Conservation (phyloP, 179 eudicot species). For the Camellia oleifera region DNA sequence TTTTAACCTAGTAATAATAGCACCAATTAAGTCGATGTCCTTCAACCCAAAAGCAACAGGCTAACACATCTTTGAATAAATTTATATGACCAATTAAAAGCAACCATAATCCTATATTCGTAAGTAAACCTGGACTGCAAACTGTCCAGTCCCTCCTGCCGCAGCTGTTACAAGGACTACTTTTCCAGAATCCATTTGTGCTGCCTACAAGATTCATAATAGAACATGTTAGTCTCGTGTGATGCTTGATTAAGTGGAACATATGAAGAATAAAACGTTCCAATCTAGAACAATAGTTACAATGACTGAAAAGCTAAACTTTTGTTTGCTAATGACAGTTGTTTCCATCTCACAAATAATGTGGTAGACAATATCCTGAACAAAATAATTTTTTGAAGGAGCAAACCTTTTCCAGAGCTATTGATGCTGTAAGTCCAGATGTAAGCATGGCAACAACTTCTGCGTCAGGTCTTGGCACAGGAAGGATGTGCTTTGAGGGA, state of each 20-base stretch:
- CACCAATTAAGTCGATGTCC: background rate
- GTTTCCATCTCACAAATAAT: background rate
- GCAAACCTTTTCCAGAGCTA: constrained; percentile 85
- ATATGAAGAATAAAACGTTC: constrained; percentile 1
- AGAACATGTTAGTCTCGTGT: background rate
- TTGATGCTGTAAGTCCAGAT: constrained; percentile 97
- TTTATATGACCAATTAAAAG: background rate
- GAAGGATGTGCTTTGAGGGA: constrained; percentile 82
- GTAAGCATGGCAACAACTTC: constrained; percentile 99
- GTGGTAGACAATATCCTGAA: background rate
- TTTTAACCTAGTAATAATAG: background rate
- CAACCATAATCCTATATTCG: background rate
- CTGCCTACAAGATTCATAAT: constrained; percentile 57
- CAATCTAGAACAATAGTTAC: background rate
- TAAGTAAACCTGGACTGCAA: constrained; percentile 84
- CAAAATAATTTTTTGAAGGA: background rate
- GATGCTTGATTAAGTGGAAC: background rate
- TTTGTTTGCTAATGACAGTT: background rate
- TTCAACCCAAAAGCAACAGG: background rate
- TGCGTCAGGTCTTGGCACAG: constrained; percentile 93
- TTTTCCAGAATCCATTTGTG: constrained; percentile 76
- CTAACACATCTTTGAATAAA: background rate
- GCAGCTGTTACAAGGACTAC: constrained; percentile 95
- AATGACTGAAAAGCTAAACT: background rate
- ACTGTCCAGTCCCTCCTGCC: constrained; percentile 99